These are phyloP conservation scores for Penicillium freii DNA, from an alignment of 2,329 filamentous ascomycete genomes.

Conservation along the genomic window DNA sequence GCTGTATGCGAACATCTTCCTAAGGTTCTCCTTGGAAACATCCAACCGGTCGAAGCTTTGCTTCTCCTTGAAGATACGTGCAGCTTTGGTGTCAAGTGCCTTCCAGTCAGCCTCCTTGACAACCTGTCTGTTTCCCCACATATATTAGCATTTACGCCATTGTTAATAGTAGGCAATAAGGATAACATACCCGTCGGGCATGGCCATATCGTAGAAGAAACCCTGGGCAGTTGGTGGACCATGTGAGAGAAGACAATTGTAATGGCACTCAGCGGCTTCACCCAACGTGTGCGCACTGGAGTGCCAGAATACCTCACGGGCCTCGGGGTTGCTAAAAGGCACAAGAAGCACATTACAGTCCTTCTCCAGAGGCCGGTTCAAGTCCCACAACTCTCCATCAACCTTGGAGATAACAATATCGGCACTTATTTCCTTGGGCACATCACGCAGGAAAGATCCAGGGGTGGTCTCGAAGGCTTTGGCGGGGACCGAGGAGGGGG, in stretches of 20 bases:
- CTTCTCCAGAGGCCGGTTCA: conserved; percentile 84
- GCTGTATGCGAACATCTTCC: conserved; percentile 97
- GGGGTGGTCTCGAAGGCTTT: conserved; percentile 93
- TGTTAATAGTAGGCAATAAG: conserved; percentile 18
- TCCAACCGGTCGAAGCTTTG: conserved; percentile 89
- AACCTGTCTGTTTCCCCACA: conserved; percentile 46
- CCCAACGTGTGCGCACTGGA: conserved; percentile 94
- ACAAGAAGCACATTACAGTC: conserved; percentile 82
- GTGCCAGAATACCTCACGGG: conserved; percentile 97
- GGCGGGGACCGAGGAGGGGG: conserved; percentile 51
- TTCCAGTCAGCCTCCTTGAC: conserved; percentile 79
- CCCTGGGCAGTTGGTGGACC: conserved; percentile 83
- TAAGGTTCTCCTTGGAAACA: conserved; percentile 83
- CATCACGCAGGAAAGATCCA: conserved; percentile 71
- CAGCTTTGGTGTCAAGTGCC: conserved; percentile 75
- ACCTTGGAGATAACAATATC: conserved; percentile 79
- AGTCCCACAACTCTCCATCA: conserved; percentile 86
- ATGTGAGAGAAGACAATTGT: no score
- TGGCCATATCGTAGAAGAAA: conserved; percentile 97
- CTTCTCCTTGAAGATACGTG: conserved; percentile 91
- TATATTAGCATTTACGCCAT: conserved; percentile 16
- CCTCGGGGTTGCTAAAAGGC: conserved; percentile 72
- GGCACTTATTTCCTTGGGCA: conserved; percentile 82
- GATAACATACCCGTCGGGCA: conserved; percentile 59
- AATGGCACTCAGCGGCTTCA: no score